Conservation (phyloP, 768 basidiomycete species). For the Macrolepiota albuminosa region DNA sequence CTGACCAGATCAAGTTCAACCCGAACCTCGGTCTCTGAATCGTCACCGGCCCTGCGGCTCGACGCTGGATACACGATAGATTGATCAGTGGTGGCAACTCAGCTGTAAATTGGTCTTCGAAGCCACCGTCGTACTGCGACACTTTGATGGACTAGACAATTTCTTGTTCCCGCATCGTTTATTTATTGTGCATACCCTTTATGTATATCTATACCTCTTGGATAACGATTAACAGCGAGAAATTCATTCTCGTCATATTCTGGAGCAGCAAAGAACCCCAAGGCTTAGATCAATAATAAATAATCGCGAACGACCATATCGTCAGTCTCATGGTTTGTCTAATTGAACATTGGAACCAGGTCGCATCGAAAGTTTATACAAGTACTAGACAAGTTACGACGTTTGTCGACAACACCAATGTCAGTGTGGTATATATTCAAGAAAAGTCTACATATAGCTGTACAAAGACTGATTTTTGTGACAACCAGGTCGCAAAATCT, state of each 20-base stretch:
- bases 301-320: too few relatives aligned
- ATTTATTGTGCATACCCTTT: neutral
- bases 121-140: neutral
- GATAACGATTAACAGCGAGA: neutral
- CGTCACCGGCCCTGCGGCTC: neutral
- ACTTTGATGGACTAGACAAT: neutral
- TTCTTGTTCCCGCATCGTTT: neutral
- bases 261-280: neutral
- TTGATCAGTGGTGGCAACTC: neutral
- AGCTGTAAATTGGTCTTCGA: neutral
- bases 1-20: neutral
- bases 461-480: constrained; percentile 11
- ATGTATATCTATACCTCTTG: neutral
- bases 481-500: constrained; percentile 7
- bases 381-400: neutral
- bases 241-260: neutral
- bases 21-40: neutral
- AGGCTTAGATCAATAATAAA: neutral
- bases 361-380: neutral
- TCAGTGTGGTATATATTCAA: neutral
- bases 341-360: too few relatives aligned
- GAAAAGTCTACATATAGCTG: neutral
- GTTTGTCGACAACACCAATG: constrained; percentile 9
- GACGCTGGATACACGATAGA: neutral
- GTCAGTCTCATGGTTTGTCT: neutral